Conservation (phyloP, 2,329 filamentous ascomycete genomes). For the Lecanoromycetidae sp. region DNA sequence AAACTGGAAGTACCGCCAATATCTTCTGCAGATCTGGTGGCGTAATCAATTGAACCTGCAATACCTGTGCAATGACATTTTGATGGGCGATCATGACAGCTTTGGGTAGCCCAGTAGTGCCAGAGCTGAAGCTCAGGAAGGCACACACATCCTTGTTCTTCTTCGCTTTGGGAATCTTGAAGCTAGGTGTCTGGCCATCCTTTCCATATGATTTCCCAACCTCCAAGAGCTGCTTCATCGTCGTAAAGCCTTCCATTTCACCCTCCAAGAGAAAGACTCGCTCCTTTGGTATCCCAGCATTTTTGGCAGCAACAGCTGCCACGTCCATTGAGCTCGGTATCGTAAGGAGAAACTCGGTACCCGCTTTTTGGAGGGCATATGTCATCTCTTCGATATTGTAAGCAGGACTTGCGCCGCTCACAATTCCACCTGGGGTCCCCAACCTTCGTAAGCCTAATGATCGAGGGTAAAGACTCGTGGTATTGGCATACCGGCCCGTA, state of each 20-base stretch:
- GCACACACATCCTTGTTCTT: slow-evolving; percentile 46
- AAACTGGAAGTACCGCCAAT: slow-evolving; percentile 48
- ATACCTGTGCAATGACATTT: slow-evolving; percentile 48
- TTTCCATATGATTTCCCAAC: slow-evolving; percentile 24
- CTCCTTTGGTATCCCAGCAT: slow-evolving; percentile 41
- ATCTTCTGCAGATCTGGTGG: slow-evolving; percentile 37
- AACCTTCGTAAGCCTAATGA: neutral
- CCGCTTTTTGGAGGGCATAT: slow-evolving; percentile 47
- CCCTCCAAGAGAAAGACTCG: slow-evolving; percentile 32
- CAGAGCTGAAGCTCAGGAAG: slow-evolving; percentile 39
- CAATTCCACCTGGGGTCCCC: slow-evolving; percentile 33
- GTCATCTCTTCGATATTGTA: slow-evolving; percentile 58
- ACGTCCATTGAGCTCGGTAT: slow-evolving; percentile 43
- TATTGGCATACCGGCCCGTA: slow-evolving; percentile 33
- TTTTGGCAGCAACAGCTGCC: slow-evolving; percentile 41
- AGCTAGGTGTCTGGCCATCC: slow-evolving; percentile 35
- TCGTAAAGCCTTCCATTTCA: slow-evolving; percentile 33
- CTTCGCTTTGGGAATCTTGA: slow-evolving; percentile 40
- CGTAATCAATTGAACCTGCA: slow-evolving; percentile 46
- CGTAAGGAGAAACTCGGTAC: slow-evolving; percentile 48
- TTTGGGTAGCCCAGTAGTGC: slow-evolving; percentile 29
- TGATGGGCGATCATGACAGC: slow-evolving; percentile 41
- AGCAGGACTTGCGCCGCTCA: slow-evolving; percentile 51
- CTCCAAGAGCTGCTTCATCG: slow-evolving; percentile 34
- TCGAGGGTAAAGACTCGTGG: neutral